Base-by-base conservation (phyloP, 495 filamentous ascomycete genomes). In the Tetracladium marchalianum region DNA sequence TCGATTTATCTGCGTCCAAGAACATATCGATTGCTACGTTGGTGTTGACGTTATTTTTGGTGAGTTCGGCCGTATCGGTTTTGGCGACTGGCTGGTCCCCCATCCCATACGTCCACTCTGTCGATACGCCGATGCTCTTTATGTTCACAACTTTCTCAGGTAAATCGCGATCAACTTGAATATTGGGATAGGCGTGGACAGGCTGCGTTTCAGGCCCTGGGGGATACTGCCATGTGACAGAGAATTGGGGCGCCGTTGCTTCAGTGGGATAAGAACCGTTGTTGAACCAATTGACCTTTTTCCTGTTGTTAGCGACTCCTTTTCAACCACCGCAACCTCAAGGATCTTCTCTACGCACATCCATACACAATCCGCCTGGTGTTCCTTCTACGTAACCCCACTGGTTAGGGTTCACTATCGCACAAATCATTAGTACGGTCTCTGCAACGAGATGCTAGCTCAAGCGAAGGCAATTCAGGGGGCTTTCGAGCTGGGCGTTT, bases 21-120 rank as follows among this genome's bases (percentile, higher is more conserved):
- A 66, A 71, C 61, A 71, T 66, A 62, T 71, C 67, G 16, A 71
- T 50, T 27, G 64, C 65, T n/a, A 71, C 67, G 56, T 66, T 69
- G 44, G 61, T 49, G 35, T 67, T 60, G 15, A 67, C 52, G 1
- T 40, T 39, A 7, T 51, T 44, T 13, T 41, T 31, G 11, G 13
- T 49, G 9, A 70, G 49, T 4, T n/a, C 8, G 11, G 39, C 37
- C 0, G 36, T 8, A 35, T 18, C 31, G 1, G 63, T 61, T 0
- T 52, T 48, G 0, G 32, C 39, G 3, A 48, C 56, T 16, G 47
- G 35, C 1, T 37, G 15, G 42, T 66, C 52, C 44, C 67, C 67
- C 13, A 66, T 27, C 9, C 57, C 59, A 39, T 66, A 66, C 11
- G 63, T 61, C 66, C 66, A 70, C 40, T 51, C 37, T 1, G 69